Base-by-base conservation (phyloP, 192 early-diverging fungal species). In the Backusella circina region DNA sequence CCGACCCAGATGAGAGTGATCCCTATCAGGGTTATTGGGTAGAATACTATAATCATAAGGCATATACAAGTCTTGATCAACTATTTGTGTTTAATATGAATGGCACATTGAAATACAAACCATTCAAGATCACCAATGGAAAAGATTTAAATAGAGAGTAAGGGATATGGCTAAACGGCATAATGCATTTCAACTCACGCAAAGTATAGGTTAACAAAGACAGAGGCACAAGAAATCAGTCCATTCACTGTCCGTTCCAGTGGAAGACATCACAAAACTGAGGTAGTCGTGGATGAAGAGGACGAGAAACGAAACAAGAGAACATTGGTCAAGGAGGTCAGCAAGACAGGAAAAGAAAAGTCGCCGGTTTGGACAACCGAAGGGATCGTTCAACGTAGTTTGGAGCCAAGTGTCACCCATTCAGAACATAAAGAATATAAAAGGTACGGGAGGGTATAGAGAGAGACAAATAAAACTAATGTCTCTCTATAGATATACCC, bases 71-170 rank as follows among this genome's bases (percentile, higher is more conserved):
- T 0, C 90, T 98, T 44, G 90, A 90, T 47, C 73, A 81, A 21
- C 75, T 97, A 23, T 98, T 97, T 85, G 90, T 93, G 1, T 93
- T 86, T 67, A 93, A 90, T 67, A 97, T 99, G 84, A 95, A 94
- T 79, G 93, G 93, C 57, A 95, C 96, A 1, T 79, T 80, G 18
- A 86, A 87, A 72, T 88, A 86, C 76, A 82, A 70, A 72, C 84
- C 50, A 44, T 70, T 57, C 71, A 77, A 85, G 73, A 71, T 71
- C 41, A 57, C 31, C 16, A n/a, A 18, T 15, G 7, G 28, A 50
- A 68, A 36, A 32, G 31, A 41, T 41, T 2, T 41, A 3, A 41
- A 41, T 41, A 41, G 39, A 47, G 44, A 47, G 44, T 47, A 47
- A 5, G 44, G n/a, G n/a, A n/a, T n/a, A n/a, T n/a, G n/a, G n/a